Percentiles rank a stretch among this genome's conserved stretches.
These are phyloP conservation scores for Ochetophila trinervis DNA, from an alignment of 306 rosid genomes.

Conservation along the genomic window DNA sequence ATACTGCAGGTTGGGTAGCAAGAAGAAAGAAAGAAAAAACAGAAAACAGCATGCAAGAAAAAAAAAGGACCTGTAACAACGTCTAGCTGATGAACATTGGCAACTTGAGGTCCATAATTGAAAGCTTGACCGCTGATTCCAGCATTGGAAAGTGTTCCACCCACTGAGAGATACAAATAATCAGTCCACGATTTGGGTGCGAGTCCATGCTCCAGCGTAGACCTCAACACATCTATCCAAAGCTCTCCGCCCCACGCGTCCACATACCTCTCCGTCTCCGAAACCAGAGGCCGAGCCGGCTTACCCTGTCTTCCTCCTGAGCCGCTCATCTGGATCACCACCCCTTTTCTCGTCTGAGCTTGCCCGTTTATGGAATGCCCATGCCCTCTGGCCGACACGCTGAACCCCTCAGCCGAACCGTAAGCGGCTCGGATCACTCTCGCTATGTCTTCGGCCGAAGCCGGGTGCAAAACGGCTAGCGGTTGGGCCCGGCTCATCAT, in stretches of 20 bases:
- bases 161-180: constrained; percentile 83
- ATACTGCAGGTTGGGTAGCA: neutral
- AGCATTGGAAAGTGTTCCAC: constrained; percentile 92
- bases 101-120: constrained; percentile 89
- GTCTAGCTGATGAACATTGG: constrained; percentile 72
- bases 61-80: constrained; percentile 72
- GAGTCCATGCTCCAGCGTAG: constrained; percentile 54
- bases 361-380: constrained; percentile 99
- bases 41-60: neutral
- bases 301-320: neutral
- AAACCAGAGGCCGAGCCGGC: constrained; percentile 13
- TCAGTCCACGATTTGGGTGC: constrained; percentile 98
- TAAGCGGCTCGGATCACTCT: constrained; percentile 46
- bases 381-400: constrained; percentile 84
- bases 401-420: constrained; percentile 29
- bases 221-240: constrained; percentile 72
- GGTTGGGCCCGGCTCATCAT: constrained; percentile 40
- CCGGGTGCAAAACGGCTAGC: constrained; percentile 59
- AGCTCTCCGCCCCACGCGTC: constrained; percentile 96
- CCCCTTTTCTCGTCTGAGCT: constrained; percentile 55
- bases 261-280: constrained; percentile 48
- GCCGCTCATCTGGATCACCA: constrained; percentile 69
- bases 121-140: constrained; percentile 96
- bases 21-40: constrained; percentile 2
- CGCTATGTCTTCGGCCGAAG: constrained; percentile 54